Evolutionary conservation across 768 basidiomycete genomes (phyloP).

Genomic region (Suillus subaureus): DNA sequence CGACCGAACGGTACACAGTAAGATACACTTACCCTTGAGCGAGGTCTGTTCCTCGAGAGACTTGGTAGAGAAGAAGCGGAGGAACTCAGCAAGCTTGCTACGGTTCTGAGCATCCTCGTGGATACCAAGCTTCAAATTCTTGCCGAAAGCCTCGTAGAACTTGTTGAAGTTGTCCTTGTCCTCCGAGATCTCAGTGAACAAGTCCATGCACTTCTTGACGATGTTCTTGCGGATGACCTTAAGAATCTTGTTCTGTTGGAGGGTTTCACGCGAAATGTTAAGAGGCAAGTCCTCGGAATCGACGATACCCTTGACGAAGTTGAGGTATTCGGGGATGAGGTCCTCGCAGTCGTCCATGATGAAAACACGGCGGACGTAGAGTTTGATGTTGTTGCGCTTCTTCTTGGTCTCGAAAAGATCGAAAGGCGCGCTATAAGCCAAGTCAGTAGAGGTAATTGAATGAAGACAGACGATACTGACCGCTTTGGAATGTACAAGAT

Average conservation of each 20-base stretch:
- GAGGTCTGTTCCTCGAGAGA: conserved; percentile 87
- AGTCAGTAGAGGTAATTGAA: conserved; percentile 6
- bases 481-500: conserved; percentile 97
- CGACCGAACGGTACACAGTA: not conserved
- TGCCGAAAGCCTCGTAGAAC: conserved; percentile 98
- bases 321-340: conserved; percentile 98
- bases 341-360: conserved; percentile 99
- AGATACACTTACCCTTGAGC: conserved; percentile 72
- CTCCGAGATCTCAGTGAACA: conserved; percentile 95
- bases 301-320: conserved; percentile 99
- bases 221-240: conserved; percentile 99
- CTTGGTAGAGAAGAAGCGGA: conserved; percentile 98
- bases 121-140: conserved; percentile 99
- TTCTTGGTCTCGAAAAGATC: conserved; percentile 99
- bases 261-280: conserved; percentile 99
- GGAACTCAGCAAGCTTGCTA: conserved; percentile 98
- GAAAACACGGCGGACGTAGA: conserved; percentile 99
- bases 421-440: conserved; percentile 81
- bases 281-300: conserved; percentile 99
- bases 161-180: conserved; percentile 98
- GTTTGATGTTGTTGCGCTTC: conserved; percentile 99
- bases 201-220: conserved; percentile 96
- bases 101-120: conserved; percentile 99
- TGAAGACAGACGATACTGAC: conserved; percentile 44
- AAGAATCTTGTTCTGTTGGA: conserved; percentile 99